Evolutionary conservation across 2,329 filamentous ascomycete genomes (phyloP).

Genomic region (Penicillium sp.): DNA sequence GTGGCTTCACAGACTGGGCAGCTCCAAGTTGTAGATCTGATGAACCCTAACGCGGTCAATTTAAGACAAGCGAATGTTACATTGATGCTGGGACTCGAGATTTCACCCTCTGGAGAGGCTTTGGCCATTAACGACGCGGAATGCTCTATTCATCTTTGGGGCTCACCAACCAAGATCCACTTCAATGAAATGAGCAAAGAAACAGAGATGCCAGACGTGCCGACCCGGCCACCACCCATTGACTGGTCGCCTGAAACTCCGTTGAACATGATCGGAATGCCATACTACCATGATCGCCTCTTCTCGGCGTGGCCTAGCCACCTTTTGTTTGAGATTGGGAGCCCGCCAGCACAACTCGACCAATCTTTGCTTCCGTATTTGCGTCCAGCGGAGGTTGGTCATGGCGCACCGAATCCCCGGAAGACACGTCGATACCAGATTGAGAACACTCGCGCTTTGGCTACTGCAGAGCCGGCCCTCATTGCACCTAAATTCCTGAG

Average conservation of each 20-base stretch:
- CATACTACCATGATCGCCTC: constrained; percentile 85
- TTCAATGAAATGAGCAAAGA: constrained; percentile 81
- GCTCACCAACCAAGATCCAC: constrained; percentile 78
- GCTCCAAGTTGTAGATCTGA: constrained; percentile 92
- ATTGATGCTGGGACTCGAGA: constrained; percentile 77
- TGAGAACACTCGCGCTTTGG: constrained; percentile 68
- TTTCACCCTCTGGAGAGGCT: constrained; percentile 84
- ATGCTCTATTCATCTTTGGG: constrained; percentile 81
- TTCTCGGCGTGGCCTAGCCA: constrained; percentile 89
- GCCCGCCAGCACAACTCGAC: constrained; percentile 75
- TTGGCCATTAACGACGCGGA: constrained; percentile 78
- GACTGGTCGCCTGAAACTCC: constrained; percentile 76
- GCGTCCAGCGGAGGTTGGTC: constrained; percentile 71
- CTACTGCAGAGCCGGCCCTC: constrained; percentile 61
- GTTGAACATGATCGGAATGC: constrained; percentile 82
- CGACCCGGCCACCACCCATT: constrained; percentile 61
- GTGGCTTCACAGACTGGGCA: constrained; percentile 90
- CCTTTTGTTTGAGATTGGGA: constrained; percentile 79
- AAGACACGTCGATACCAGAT: constrained; percentile 77
- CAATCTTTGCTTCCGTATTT: constrained; percentile 67
- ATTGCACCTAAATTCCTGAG: constrained; percentile 89
- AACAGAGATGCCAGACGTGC: constrained; percentile 72
- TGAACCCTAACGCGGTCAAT: constrained; percentile 87
- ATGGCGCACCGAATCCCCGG: constrained; percentile 74
- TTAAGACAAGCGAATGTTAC: constrained; percentile 79